Evolutionary conservation across 2,329 filamentous ascomycete species (phyloP).

Genomic region (Fusarium nodosum): DNA sequence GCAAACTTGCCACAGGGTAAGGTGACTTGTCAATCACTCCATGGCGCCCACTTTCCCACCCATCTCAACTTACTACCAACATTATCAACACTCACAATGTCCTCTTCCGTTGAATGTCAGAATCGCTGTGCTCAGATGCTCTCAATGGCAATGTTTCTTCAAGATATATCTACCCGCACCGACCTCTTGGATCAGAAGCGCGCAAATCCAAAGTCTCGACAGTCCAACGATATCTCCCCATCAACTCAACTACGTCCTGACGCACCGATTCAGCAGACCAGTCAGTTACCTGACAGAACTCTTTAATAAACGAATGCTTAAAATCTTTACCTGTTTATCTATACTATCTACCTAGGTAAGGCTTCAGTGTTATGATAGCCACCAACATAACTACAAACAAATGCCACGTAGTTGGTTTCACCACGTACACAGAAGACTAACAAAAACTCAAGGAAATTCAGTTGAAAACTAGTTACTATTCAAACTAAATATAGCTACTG

Average conservation of each 20-base stretch:
- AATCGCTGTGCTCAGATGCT: slow-evolving; percentile 54
- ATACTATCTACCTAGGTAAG: neutral
- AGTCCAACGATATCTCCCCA: slow-evolving; percentile 5
- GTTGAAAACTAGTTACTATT: slow-evolving; percentile 41
- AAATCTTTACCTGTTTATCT: neutral
- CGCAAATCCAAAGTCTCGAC: slow-evolving; percentile 4
- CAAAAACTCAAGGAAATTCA: slow-evolving; percentile 41
- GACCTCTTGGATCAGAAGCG: slow-evolving; percentile 36
- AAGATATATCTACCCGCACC: slow-evolving; percentile 52
- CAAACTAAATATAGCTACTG: slow-evolving; percentile 39
- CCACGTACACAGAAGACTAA: neutral
- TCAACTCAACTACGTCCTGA: slow-evolving; percentile 32
- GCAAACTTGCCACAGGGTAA: slow-evolving; percentile 26
- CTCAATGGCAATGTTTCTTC: slow-evolving; percentile 56
- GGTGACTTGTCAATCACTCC: neutral
- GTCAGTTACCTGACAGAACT: slow-evolving; percentile 32
- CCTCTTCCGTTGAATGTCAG: slow-evolving; percentile 49
- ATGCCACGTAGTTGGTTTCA: neutral
- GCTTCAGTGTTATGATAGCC: too few relatives aligned
- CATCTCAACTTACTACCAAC: slow-evolving; percentile 31
- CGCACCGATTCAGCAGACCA: slow-evolving; percentile 14
- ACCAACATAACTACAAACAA: neutral
- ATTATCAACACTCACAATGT: slow-evolving; percentile 36
- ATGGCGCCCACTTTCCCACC: slow-evolving; percentile 25
- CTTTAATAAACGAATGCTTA: neutral